phyloP scores from a whole-genome alignment of 768 basidiomycete genomes.

The Candolleomyces efflorescens region DNA sequence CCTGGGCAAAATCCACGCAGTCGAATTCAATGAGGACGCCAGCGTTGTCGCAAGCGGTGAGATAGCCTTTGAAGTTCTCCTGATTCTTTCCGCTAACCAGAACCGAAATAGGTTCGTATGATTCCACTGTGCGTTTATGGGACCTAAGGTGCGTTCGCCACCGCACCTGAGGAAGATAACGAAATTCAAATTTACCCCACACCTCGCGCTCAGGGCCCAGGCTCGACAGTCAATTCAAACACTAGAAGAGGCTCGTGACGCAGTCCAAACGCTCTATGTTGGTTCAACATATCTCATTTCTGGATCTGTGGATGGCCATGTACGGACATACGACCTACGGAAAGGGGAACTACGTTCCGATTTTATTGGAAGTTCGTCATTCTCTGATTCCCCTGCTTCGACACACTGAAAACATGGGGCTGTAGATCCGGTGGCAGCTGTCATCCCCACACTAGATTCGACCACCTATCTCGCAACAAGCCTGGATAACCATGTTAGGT shows the following conservation, averaged over 20 bases:
- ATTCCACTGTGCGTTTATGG: conserved; percentile 89
- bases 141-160: conserved; percentile 66
- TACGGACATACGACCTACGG: conserved; percentile 92
- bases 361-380: conserved; percentile 64
- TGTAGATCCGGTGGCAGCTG: conserved; percentile 81
- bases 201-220: conserved; percentile 48
- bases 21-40: conserved; percentile 87
- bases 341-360: conserved; percentile 89
- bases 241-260: conserved; percentile 84
- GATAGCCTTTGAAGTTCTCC: conserved; percentile 13
- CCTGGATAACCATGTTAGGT: conserved; percentile 78
- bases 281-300: conserved; percentile 63
- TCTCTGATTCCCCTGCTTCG: not conserved
- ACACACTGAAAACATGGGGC: conserved; percentile 8
- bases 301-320: conserved; percentile 88
- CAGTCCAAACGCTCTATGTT: conserved; percentile 76
- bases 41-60: conserved; percentile 85
- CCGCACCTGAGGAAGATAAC: not conserved
- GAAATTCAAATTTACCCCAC: not conserved
- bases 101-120: conserved; percentile 71
- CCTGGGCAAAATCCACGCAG: conserved; percentile 83
- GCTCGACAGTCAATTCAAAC: conserved; percentile 85
- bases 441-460: conserved; percentile 73
- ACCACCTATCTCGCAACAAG: conserved; percentile 80
- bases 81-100: conserved; percentile 3